These are phyloP conservation scores for Lupinus albus DNA, from an alignment of 306 rosid genomes.

Conservation along the genomic window DNA sequence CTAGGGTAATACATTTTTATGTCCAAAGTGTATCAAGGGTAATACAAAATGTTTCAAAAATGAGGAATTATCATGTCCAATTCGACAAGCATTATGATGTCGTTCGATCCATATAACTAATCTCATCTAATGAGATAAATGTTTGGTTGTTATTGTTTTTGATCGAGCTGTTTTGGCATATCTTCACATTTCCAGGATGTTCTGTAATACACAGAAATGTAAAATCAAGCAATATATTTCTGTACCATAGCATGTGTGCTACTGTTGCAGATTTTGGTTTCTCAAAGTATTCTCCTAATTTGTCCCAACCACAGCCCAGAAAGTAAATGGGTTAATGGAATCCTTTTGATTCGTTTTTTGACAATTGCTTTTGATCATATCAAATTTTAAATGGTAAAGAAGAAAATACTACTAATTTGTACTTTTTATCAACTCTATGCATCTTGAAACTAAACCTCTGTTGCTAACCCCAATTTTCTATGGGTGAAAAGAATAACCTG, in stretches of 20 bases:
- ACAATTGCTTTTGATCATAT: conserved; percentile 38
- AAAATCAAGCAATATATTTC: conserved; percentile 91
- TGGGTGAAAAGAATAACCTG: conserved; percentile 30
- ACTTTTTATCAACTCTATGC: conserved; percentile 40
- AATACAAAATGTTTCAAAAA: too few relatives aligned
- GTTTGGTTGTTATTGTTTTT: too few relatives aligned
- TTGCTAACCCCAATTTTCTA: conserved; percentile 26
- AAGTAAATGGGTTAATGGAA: conserved; percentile 49
- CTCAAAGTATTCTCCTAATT: conserved; percentile 84
- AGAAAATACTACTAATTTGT: conserved; percentile 39
- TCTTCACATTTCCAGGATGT: conserved; percentile 79
- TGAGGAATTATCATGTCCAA: too few relatives aligned
- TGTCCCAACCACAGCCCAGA: conserved; percentile 84
- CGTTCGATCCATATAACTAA: too few relatives aligned
- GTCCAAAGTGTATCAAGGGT: conserved; percentile 18
- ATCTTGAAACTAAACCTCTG: conserved; percentile 37
- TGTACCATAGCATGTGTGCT: conserved; percentile 92
- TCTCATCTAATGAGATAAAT: too few relatives aligned
- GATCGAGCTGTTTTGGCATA: conserved; percentile 69
- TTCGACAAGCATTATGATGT: too few relatives aligned
- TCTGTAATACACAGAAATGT: conserved; percentile 86
- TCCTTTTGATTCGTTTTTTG: conserved; percentile 44
- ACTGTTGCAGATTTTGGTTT: conserved; percentile 96
- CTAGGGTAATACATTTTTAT: conserved; percentile 18
- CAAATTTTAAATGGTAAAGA: conserved; percentile 42